Conservation (phyloP, 192 early-diverging fungal genomes). For the Lunasporangiospora selenospora region DNA sequence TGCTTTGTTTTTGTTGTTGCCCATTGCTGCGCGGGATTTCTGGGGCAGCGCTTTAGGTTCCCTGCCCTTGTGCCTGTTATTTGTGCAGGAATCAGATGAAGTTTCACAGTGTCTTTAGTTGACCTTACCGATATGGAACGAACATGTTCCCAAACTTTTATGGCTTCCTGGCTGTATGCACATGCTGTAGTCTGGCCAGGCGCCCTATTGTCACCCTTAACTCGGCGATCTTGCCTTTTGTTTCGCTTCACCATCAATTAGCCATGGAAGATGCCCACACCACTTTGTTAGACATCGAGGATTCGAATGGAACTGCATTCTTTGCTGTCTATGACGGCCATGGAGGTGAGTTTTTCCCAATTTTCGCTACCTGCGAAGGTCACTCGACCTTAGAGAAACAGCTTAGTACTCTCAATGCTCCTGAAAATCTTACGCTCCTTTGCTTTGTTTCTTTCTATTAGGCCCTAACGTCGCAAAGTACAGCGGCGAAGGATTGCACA, state of each 20-base stretch:
- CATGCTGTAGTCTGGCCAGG: not conserved
- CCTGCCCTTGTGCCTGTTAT: conserved; percentile 3
- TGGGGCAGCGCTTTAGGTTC: too few relatives aligned
- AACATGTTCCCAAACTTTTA: not conserved
- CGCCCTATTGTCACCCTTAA: not conserved
- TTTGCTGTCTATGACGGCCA: conserved; percentile 99
- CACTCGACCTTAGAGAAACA: not conserved
- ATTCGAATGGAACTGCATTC: conserved; percentile 73
- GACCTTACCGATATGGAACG: not conserved
- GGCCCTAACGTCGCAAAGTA: conserved; percentile 83
- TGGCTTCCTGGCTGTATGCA: not conserved
- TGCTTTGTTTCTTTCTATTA: conserved; percentile 6
- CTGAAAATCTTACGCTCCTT: not conserved
- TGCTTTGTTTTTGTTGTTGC: conserved; percentile 4
- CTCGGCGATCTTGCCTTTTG: not conserved
- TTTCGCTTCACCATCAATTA: conserved; percentile 21
- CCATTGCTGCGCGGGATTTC: too few relatives aligned
- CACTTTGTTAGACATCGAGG: conserved; percentile 75
- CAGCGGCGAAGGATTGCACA: conserved; percentile 80
- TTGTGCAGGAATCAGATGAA: not conserved
- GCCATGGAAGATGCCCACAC: conserved; percentile 99
- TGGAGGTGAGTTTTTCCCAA: conserved; percentile 64
- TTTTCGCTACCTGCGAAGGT: not conserved
- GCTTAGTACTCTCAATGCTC: not conserved
- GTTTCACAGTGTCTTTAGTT: too few relatives aligned